phyloP scores from a whole-genome alignment of 805 yeast species.

The Cyberlindnera suaveolens region DNA sequence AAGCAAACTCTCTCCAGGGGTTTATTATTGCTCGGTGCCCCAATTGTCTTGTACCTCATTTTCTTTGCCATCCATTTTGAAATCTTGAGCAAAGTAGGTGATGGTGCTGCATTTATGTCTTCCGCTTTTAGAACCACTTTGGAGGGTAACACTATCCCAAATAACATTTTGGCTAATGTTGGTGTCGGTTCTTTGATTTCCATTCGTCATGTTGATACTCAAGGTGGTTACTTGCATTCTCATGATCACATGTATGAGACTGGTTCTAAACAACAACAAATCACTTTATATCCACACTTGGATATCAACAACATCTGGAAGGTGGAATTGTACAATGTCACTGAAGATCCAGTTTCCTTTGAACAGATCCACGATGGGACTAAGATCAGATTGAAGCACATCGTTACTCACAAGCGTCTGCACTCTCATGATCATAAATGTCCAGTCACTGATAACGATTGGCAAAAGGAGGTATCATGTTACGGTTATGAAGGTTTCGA shows the following conservation, averaged over 20 bases:
- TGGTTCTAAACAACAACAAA: slow-evolving; percentile 81
- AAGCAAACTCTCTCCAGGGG: slow-evolving; percentile 49
- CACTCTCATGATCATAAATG: slow-evolving; percentile 83
- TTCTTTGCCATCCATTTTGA: slow-evolving; percentile 63
- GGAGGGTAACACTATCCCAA: slow-evolving; percentile 55
- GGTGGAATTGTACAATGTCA: slow-evolving; percentile 59
- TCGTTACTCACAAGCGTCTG: slow-evolving; percentile 53
- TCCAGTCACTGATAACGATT: slow-evolving; percentile 66
- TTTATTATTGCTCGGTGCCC: slow-evolving; percentile 48
- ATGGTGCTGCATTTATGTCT: slow-evolving; percentile 66
- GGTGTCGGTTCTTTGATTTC: slow-evolving; percentile 68
- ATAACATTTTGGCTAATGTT: slow-evolving; percentile 52
- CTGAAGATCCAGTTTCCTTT: slow-evolving; percentile 51
- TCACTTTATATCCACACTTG: slow-evolving; percentile 73
- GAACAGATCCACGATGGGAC: slow-evolving; percentile 61
- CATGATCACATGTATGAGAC: slow-evolving; percentile 65
- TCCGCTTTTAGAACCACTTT: slow-evolving; percentile 66
- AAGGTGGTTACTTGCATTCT: slow-evolving; percentile 82
- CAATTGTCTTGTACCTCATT: slow-evolving; percentile 45
- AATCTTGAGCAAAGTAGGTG: slow-evolving; percentile 54
- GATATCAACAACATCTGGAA: slow-evolving; percentile 72
- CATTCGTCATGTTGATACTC: slow-evolving; percentile 61
- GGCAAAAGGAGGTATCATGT: slow-evolving; percentile 79
- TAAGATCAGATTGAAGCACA: slow-evolving; percentile 63
- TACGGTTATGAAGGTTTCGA: slow-evolving; percentile 72